Base-by-base conservation (phyloP, 2,329 filamentous ascomycete species). In the Trichoderma sp. region DNA sequence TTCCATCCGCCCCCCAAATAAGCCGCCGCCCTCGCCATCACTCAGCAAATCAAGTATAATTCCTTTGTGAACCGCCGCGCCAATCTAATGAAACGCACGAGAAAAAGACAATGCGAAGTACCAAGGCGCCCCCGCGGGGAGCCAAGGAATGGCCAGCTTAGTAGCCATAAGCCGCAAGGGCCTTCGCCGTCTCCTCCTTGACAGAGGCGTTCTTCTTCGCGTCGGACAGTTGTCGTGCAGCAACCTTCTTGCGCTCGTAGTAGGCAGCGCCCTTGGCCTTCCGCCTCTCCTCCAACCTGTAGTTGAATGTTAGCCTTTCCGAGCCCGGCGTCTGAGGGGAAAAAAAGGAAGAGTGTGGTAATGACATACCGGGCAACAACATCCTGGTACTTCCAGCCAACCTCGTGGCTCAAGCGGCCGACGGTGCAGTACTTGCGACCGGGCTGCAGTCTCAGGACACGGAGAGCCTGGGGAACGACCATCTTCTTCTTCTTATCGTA, bases 401-500 rank as follows among this genome's bases (percentile, higher is more conserved):
- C 95, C 88, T 99, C 95, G 85, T 97, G 94, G 84, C 92, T 95
- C 81, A 99, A 87, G 85, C 95, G 90, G 78, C 95, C 95, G 77
- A 99, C 94, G 74, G 94, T 97, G 92, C 95, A 99, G 92, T 97
- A 99, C 90, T 99, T 99, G 88, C 95, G 93, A 81, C 95, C 95
- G 79, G 95, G 95, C 89, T 97, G 96, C 82, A 99, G 88, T 83
- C 95, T 89, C 82, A 99, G 90, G 76, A 99, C 91, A 81, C 95
- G 91, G 80, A 99, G 90, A 78, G 95, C 95, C 89, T 98, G 95
- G 83, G 95, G 95, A 76, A 99, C 95, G 76, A 99, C 95, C 85
- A 98, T 92, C 85, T 97, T 92, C 93, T 99, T 98, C 90, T 96
- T 92, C 88, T 95, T 97, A 90, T 99, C 95, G 84, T 98, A 99